Evolutionary conservation across 1,284 basidiomycete species (phyloP).

Genomic region (Malassezia sympodialis): DNA sequence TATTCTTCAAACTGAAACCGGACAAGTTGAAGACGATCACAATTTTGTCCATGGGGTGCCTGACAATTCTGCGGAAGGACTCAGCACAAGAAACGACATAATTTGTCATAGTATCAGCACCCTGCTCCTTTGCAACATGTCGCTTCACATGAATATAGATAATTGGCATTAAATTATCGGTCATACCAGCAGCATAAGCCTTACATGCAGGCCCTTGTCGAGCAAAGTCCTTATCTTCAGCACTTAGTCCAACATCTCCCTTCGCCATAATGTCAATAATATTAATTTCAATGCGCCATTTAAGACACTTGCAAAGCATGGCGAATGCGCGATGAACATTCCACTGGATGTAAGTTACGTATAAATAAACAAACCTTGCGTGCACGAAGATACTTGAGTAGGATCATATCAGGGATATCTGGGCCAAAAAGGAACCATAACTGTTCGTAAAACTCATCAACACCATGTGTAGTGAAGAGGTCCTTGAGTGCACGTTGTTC

Average conservation of each 20-base stretch:
- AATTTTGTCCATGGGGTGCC: conserved; percentile 47
- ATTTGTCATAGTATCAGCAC: conserved; percentile 47
- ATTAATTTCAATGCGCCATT: conserved; percentile 43
- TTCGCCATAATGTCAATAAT: conserved; percentile 47
- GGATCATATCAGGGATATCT: conserved; percentile 39
- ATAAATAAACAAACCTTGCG: conserved; percentile 24
- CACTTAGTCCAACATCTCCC: conserved; percentile 45
- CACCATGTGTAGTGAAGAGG: conserved; percentile 48
- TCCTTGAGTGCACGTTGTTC: conserved; percentile 45
- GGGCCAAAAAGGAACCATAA: conserved; percentile 48
- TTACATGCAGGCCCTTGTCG: conserved; percentile 47
- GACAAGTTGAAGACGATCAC: conserved; percentile 47
- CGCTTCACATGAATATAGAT: conserved; percentile 41
- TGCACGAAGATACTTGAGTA: conserved; percentile 49
- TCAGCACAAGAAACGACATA: conserved; percentile 48
- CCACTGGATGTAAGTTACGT: conserved; percentile 31
- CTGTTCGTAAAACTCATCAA: conserved; percentile 39
- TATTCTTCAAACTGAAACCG: conserved; percentile 40
- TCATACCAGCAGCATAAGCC: conserved; percentile 46
- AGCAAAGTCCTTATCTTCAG: conserved; percentile 42
- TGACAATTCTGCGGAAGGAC: conserved; percentile 44
- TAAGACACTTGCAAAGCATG: conserved; percentile 46
- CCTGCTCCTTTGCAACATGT: conserved; percentile 40
- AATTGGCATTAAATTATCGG: conserved; percentile 45
- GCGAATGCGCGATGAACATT: conserved; percentile 47